Evolutionary conservation across 2,329 filamentous ascomycete species (phyloP).

Genomic region (Blumeria hordei): DNA sequence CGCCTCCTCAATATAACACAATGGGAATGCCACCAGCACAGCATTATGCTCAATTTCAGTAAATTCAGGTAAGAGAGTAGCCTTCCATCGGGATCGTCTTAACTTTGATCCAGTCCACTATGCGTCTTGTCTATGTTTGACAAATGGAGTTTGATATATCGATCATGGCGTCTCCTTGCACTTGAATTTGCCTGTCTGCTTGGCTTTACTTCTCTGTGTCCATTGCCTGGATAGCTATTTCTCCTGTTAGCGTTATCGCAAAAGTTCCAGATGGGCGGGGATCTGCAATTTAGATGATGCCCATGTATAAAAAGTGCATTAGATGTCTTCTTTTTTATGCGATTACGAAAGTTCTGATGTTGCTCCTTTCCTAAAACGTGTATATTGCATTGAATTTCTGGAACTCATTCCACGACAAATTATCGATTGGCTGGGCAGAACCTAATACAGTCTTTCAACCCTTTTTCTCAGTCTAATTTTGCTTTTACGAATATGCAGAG

Average conservation of each 20-base stretch:
- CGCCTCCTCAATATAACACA: constrained; percentile 46
- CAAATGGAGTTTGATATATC: constrained; percentile 16
- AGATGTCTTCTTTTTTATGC: constrained; percentile 16
- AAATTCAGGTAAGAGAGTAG: constrained; percentile 13
- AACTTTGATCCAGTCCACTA: constrained; percentile 13
- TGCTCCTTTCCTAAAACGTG: no score
- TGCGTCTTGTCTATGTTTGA: constrained; percentile 14
- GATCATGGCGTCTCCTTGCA: constrained; percentile 16
- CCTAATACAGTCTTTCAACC: no score
- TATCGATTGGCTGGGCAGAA: no score
- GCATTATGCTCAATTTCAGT: constrained; percentile 15
- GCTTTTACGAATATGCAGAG: no score
- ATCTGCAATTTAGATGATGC: constrained; percentile 16
- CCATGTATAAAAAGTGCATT: constrained; percentile 18
- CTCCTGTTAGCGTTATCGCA: constrained; percentile 18
- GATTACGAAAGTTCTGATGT: constrained; percentile 13
- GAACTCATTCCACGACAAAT: no score
- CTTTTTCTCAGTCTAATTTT: no score
- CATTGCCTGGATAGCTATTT: constrained; percentile 16
- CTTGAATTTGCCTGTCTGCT: constrained; percentile 12
- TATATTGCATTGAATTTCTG: no score
- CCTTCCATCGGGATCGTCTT: neutral
- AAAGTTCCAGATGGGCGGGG: constrained; percentile 17
- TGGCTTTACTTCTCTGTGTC: constrained; percentile 15
- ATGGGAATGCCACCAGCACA: constrained; percentile 22